phyloP scores from a whole-genome alignment of 2,329 filamentous ascomycete genomes.

The Diaporthe velutina region DNA sequence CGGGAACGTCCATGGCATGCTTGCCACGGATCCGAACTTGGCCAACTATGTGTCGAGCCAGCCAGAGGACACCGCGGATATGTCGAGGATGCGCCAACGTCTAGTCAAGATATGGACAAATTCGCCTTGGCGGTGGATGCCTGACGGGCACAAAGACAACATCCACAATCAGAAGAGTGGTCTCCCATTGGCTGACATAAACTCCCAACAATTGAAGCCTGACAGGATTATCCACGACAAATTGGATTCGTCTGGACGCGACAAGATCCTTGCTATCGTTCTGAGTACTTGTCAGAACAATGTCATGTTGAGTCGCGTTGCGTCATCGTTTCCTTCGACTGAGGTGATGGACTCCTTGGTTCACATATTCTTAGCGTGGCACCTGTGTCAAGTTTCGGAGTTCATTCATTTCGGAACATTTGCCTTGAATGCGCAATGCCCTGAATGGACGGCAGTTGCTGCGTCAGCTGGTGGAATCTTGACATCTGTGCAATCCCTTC shows the following conservation, averaged over 20 bases:
- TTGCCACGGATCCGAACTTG: conserved; percentile 38
- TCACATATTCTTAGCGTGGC: conserved; percentile 70
- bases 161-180: conserved; percentile 59
- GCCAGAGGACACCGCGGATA: conserved; percentile 56
- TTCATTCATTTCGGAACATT: conserved; percentile 75
- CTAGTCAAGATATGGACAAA: conserved; percentile 64
- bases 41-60: conserved; percentile 40
- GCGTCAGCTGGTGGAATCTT: conserved; percentile 71
- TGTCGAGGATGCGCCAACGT: conserved; percentile 60
- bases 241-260: conserved; percentile 63
- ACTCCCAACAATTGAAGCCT: conserved; percentile 53
- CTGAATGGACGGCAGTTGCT: conserved; percentile 72
- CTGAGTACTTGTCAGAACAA: conserved; percentile 68
- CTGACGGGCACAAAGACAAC: conserved; percentile 56
- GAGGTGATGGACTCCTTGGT: conserved; percentile 72
- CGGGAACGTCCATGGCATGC: conserved; percentile 47
- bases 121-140: conserved; percentile 65
- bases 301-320: conserved; percentile 63
- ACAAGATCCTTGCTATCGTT: conserved; percentile 74
- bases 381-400: conserved; percentile 67
- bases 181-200: conserved; percentile 57
- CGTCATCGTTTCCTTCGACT: conserved; percentile 72
- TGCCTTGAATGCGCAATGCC: conserved; percentile 64
- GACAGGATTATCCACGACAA: conserved; percentile 56
- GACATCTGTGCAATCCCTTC: conserved; percentile 68